Evolutionary conservation across 1,139 yeast species (phyloP), one percentile per base, ranked within the genome.

Genomic region (Lodderomyces oxycetoniae): DNA sequence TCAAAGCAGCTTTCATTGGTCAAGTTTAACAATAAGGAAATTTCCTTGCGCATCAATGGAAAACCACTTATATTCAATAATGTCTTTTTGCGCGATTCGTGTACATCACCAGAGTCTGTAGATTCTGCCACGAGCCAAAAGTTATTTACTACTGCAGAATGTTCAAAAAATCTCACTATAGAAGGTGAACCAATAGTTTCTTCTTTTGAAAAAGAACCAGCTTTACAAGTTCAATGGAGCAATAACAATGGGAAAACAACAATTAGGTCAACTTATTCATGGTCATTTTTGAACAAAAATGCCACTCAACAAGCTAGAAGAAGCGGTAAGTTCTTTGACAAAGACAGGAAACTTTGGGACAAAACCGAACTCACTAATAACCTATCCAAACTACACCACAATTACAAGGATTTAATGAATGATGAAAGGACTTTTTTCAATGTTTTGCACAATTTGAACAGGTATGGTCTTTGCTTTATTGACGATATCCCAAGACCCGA

Each of bases 51-150:
- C n/a, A 35, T 44, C 17, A 35, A 52, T 14, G 50, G 48, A 6
- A 40, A 46, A 8, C 50, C 56, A 1, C 66, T 71, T 14, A 59
- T 66, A 22, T 79, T 69, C 53, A 67, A 68, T 40, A 75, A 71
- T 39, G 55, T 75, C 3, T 81, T 83, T 47, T 61, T 84, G 25
- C 63, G 93, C 42, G 94, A 84, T 48, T 67, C 87, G 0, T 78
- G 86, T 33, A 53, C 57, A 3, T 61, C 76, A 3, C 48, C 61
- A 0, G 54, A 49, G 10, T 74, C 84, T 1, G 68, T 80, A 4
- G 85, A 83, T 45, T 61, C 65, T 2, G 53, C 57, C 20, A 71
- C 87, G 0, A 68, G 71, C 23, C 93, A 83, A 50, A 83, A 80
- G 50, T 53, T 69, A 20, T 80, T 83, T 54, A 76, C 85, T 7